A percentile compares a stretch with the other conserved stretches of the same genome.
These are phyloP conservation scores for Calocybe cyanea DNA, from an alignment of 768 basidiomycete species.

Conservation along the genomic window DNA sequence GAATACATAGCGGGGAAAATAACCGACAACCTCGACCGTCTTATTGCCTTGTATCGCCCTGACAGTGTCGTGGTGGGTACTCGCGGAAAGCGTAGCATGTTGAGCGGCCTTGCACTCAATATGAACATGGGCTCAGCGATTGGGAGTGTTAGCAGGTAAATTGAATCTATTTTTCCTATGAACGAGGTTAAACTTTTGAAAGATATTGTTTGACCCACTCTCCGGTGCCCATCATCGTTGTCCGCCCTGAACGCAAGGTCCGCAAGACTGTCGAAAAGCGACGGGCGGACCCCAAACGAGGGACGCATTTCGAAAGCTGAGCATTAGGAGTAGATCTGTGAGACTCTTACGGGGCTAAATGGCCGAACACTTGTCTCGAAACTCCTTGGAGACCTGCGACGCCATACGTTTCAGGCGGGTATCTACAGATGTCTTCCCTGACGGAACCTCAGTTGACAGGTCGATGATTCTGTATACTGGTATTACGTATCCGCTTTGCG, in stretches of 20 bases:
- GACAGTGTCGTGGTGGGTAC: slow-evolving; percentile 94
- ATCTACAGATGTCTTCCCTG: no score
- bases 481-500: no score
- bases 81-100: slow-evolving; percentile 55
- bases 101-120: slow-evolving; percentile 31
- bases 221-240: slow-evolving; percentile 95
- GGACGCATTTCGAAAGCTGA: slow-evolving; percentile 62
- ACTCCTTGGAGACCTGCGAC: no score
- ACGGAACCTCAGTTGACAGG: no score
- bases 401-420: no score
- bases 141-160: slow-evolving; percentile 49
- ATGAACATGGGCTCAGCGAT: slow-evolving; percentile 34
- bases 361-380: no score
- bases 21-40: slow-evolving; percentile 84
- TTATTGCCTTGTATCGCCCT: slow-evolving; percentile 88
- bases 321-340: no score
- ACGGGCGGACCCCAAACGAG: slow-evolving; percentile 83
- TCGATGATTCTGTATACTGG: no score
- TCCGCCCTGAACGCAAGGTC: slow-evolving; percentile 85
- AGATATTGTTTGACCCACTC: slow-evolving; percentile 88
- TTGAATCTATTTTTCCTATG: slow-evolving; percentile 1
- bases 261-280: slow-evolving; percentile 83
- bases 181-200: background rate
- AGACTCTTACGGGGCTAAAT: no score
- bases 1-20: slow-evolving; percentile 93